Evolutionary conservation across 139 green algal genomes (phyloP), one percentile per base, ranked within the genome.

Genomic region (Chlamydomonas schloesseri): DNA sequence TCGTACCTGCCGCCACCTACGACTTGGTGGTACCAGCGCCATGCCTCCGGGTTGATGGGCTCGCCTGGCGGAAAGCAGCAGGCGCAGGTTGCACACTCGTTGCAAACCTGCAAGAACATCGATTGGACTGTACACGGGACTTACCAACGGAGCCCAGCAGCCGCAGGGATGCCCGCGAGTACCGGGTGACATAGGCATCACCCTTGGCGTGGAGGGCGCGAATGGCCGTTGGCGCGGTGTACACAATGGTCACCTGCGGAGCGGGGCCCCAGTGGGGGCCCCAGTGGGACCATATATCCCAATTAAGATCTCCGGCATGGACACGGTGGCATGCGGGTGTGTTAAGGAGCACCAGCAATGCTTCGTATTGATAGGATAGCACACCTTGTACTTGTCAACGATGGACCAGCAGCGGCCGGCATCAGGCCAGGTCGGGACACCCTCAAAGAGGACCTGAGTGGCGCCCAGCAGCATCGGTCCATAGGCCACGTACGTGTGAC

Each of bases 11-110:
- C 34, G 21, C 58, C 55, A 21, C 75, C 75, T 36, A 82, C 75
- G 9, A 88, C 91, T 33, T 96, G 90, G 68, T 96, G 73, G 86
- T 97, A 98, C 97, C 97, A 99, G 57, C 91, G 87, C 97, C 97
- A 99, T 34, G 97, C 97, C 81, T 97, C 90, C 11, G 94, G 95
- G 86, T 99, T 98, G 92, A 99, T 99, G 69, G 97, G 97, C 92
- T 99, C 98, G 0, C 98, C 42, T 50, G 42, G 42, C 5, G 42
- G 6, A n/a, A n/a, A n/a, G n/a, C n/a, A n/a, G n/a, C n/a, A n/a
- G n/a, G n/a, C n/a, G n/a, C n/a, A n/a, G n/a, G n/a, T n/a, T n/a
- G n/a, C n/a, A n/a, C n/a, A n/a, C n/a, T n/a, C n/a, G n/a, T n/a
- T n/a, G n/a, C n/a, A n/a, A n/a, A n/a, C n/a, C n/a, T n/a, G n/a